Evolutionary conservation across 1,284 basidiomycete genomes (phyloP).

Genomic region (Cutaneotrichosporon sp.): DNA sequence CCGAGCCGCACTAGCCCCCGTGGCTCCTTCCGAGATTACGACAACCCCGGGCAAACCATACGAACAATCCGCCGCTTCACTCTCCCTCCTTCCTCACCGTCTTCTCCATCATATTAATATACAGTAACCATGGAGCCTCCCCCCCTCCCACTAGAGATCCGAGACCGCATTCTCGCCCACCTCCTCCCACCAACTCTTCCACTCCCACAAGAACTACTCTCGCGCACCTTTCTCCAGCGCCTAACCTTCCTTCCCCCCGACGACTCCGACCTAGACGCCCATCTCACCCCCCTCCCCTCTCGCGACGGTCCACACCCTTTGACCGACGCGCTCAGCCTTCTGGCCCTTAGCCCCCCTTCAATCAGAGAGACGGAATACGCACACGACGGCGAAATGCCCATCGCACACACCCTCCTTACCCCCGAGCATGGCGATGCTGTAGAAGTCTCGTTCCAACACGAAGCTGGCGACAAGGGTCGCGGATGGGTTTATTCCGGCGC

Average conservation of each 20-base stretch:
- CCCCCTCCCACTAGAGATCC: conserved; percentile 31
- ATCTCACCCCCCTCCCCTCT: conserved; percentile 40
- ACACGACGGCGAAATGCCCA: conserved; percentile 24
- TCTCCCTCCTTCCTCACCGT: neutral
- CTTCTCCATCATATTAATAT: neutral
- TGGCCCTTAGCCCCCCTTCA: conserved; percentile 1
- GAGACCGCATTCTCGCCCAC: conserved; percentile 41
- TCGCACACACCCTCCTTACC: conserved; percentile 16
- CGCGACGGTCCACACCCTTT: conserved; percentile 19
- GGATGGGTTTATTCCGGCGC: conserved; percentile 42
- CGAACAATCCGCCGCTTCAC: neutral
- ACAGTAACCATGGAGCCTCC: conserved; percentile 9
- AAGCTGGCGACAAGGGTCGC: conserved; percentile 24
- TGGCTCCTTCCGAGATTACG: neutral
- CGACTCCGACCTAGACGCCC: conserved; percentile 37
- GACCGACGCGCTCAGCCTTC: conserved; percentile 10
- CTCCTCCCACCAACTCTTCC: conserved; percentile 46
- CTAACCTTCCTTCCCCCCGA: conserved; percentile 46
- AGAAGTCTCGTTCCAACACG: conserved; percentile 20
- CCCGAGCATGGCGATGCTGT: conserved; percentile 15
- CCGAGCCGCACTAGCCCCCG: neutral
- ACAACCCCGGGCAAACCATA: neutral
- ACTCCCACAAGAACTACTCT: conserved; percentile 37
- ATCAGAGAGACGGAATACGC: conserved; percentile 20
- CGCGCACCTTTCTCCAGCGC: conserved; percentile 40